phyloP scores from a whole-genome alignment of 1,284 basidiomycete species.

The Cyathus pygmaeus region DNA sequence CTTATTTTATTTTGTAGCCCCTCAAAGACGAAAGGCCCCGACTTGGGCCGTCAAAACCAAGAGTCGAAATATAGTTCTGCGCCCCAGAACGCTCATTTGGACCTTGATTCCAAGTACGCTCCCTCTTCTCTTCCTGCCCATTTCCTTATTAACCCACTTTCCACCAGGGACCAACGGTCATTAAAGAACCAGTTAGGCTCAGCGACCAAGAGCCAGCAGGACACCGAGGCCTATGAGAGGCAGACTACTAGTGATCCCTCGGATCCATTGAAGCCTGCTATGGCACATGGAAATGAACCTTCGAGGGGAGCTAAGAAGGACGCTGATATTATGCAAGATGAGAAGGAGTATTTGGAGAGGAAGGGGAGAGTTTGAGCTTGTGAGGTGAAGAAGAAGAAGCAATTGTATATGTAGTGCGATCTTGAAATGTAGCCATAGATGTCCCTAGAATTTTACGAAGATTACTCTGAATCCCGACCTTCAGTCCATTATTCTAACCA shows the following conservation, averaged over 20 bases:
- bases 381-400: too few relatives aligned
- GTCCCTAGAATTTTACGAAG: too few relatives aligned
- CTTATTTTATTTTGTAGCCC: constrained; percentile 20
- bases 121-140: background rate
- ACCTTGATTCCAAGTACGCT: constrained; percentile 53
- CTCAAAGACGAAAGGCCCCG: constrained; percentile 35
- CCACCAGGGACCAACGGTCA: constrained; percentile 50
- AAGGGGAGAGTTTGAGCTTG: constrained; percentile 54
- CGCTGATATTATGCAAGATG: constrained; percentile 62
- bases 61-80: constrained; percentile 4
- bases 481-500: too few relatives aligned
- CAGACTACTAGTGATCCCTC: constrained; percentile 16
- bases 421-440: too few relatives aligned
- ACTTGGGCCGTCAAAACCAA: constrained; percentile 14
- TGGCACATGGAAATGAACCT: constrained; percentile 66
- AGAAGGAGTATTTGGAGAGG: constrained; percentile 56
- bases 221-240: constrained; percentile 22
- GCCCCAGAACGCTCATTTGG: constrained; percentile 39
- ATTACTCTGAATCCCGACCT: too few relatives aligned
- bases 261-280: constrained; percentile 56
- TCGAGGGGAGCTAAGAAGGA: constrained; percentile 70
- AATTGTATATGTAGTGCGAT: too few relatives aligned
- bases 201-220: constrained; percentile 41
- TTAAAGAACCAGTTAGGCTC: constrained; percentile 49
- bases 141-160: background rate